Evolutionary conservation across 345 rosid genomes (phyloP).

Genomic region (Euphorbia lathyris): DNA sequence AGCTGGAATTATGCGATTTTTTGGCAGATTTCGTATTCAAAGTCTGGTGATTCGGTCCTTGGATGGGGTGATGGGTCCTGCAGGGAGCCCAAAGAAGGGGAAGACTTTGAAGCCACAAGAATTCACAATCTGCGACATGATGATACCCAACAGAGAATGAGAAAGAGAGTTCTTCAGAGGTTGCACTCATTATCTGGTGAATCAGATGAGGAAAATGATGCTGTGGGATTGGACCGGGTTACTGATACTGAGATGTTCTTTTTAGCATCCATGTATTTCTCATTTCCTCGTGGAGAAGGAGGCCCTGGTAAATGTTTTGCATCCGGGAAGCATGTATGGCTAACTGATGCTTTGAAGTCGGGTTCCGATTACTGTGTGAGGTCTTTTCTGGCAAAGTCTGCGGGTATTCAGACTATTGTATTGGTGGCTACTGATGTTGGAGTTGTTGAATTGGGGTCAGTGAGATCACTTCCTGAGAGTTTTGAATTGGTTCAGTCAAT

Average conservation of each 20-base stretch:
- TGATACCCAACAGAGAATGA: slow-evolving; percentile 70
- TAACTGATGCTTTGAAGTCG: slow-evolving; percentile 44
- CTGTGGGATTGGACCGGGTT: slow-evolving; percentile 77
- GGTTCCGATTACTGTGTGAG: slow-evolving; percentile 73
- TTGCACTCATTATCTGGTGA: slow-evolving; percentile 81
- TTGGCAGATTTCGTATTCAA: slow-evolving; percentile 90
- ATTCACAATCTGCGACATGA: slow-evolving; percentile 43
- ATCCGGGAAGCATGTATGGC: slow-evolving; percentile 75
- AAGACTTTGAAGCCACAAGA: slow-evolving; percentile 50
- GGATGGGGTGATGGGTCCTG: slow-evolving; percentile 99
- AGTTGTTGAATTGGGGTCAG: slow-evolving; percentile 93
- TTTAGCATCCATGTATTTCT: slow-evolving; percentile 94
- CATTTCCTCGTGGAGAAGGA: slow-evolving; percentile 82
- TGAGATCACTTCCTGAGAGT: slow-evolving; percentile 69
- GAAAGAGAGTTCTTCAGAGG: slow-evolving; percentile 82
- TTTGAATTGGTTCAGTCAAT: slow-evolving; percentile 51
- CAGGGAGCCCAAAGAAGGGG: slow-evolving; percentile 79
- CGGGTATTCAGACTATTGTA: slow-evolving; percentile 78
- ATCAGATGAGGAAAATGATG: slow-evolving; percentile 82
- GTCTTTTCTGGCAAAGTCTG: slow-evolving; percentile 74
- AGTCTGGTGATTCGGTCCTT: slow-evolving; percentile 78
- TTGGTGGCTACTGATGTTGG: slow-evolving; percentile 85
- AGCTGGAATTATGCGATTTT: slow-evolving; percentile 97
- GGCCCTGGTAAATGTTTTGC: slow-evolving; percentile 88
- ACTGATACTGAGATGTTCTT: slow-evolving; percentile 94